Evolutionary conservation across 176 grass and related monocot genomes (phyloP).

Genomic region (Oryza coarctata): DNA sequence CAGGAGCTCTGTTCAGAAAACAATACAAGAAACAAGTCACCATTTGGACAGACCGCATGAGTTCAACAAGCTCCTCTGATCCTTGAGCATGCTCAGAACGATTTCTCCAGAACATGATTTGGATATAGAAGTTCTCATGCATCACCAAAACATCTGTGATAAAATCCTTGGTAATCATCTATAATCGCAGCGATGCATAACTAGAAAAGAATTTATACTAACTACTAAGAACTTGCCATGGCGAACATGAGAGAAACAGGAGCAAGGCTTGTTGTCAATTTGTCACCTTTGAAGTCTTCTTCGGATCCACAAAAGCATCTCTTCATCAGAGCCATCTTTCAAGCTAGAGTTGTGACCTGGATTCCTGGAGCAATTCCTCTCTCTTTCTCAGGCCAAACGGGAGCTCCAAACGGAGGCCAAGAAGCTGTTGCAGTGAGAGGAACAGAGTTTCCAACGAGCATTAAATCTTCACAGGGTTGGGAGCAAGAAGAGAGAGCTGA

Average conservation of each 20-base stretch:
- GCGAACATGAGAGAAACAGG: background rate
- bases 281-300: slow-evolving; percentile 27
- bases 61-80: background rate
- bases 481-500: background rate
- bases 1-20: slow-evolving; percentile 14
- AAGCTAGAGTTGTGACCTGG: background rate
- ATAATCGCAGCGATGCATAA: background rate
- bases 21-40: background rate
- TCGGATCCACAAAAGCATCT: slow-evolving; percentile 34
- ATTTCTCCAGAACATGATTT: background rate
- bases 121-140: background rate
- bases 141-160: background rate
- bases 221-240: background rate
- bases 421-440: background rate
- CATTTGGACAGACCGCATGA: background rate
- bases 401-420: background rate
- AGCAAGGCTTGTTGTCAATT: background rate
- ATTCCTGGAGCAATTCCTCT: background rate
- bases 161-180: background rate
- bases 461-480: slow-evolving; percentile 21
- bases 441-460: background rate
- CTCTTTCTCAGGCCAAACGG: background rate
- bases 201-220: background rate
- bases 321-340: slow-evolving; percentile 29
- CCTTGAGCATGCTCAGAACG: background rate